Evolutionary conservation across 306 rosid genomes (phyloP), one percentile per base, ranked within the genome.

Genomic region (Quercus ilex): DNA sequence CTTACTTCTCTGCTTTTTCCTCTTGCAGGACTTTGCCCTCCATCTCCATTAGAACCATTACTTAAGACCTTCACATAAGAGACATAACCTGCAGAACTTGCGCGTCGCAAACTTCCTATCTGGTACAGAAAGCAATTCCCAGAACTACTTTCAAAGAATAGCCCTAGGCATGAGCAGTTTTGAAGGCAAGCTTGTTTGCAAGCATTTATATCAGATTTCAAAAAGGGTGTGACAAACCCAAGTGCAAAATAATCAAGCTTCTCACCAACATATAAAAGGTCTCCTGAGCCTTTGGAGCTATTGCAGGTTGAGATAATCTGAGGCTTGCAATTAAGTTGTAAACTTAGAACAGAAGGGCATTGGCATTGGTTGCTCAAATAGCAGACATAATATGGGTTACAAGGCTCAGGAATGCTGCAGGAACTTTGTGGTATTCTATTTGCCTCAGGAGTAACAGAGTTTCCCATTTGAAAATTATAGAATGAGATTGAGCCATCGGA

Each of bases 321-420:
- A 71, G 80, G 78, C 69, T 73, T 76, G 74, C 88, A 82, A 58
- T 79, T 67, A 60, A 65, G 28, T 8, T 46, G 68, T 10, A 81
- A 74, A 64, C 17, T 55, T 64, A 82, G 74, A 76, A 57, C 38
- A 5, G 84, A 51, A 26, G 86, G 82, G 59, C 86, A 85, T 58
- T 79, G 79, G 33, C 88, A 85, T 55, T 77, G 71, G 11, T 60
- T 69, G 18, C 77, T 71, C 13, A 65, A n/a, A 70, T 51, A 73
- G 76, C 86, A 85, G 17, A 79, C 76, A 69, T 14, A 76, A 55
- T 75, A 83, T 4, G 86, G 88, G 23, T 52, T 77, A 77, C 88
- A 85, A 51, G 79, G 86, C 75, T 85, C 84, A 1, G 88, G 88
- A 71, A 60, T 68, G 43, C 86, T 82, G 73, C 89, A 86, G 15